Evolutionary conservation across 768 basidiomycete genomes (phyloP), one percentile per base, ranked within the genome.

Genomic region (Serendipita vermifera): DNA sequence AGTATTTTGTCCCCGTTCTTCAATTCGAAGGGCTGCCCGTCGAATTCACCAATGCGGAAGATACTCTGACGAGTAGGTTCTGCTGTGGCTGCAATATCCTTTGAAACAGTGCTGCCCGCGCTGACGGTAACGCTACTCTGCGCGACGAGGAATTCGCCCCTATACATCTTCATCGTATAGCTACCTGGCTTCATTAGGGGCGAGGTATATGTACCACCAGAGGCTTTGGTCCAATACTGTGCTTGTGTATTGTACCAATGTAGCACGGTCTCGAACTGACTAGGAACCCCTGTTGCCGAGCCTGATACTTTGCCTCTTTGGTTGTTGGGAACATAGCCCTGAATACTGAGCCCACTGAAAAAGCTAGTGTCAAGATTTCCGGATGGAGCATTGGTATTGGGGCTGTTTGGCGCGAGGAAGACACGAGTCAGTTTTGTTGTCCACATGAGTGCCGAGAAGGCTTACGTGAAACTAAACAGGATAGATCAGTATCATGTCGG

Each of bases 1-100:
- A 76, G 63, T n/a, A 77, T 76, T 57, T 73, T 75, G 60, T 77
- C 73, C 3, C 74, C 75, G 59, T 77, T 76, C 32, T 73, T 67
- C 65, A 77, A 73, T 20, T 73, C 76, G 29, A 66, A 60, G 5
- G 75, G 75, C 14, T 71, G 72, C 32, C 75, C 74, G 59, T 75
- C 75, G 38, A 32, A 35, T 59, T 57, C 59, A 70, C 74, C 75
- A 55, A 76, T 74, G 31, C 70, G 67, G 73, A 74, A 76, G 40
- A 75, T 73, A 1, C 64, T 63, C 39, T 17, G 17, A n/a, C 39
- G 33, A 67, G 61, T 14, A 73, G 73, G 9, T 61, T 61, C 60
- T 62, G 71, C 59, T 27, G 62, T 64, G 2, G 70, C 65, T 5
- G 64, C 58, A 57, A 74, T 58, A 3, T 64, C 69, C 33, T 71